Evolutionary conservation across 2,329 filamentous ascomycete species (phyloP).

Genomic region (Colletotrichum navitas): DNA sequence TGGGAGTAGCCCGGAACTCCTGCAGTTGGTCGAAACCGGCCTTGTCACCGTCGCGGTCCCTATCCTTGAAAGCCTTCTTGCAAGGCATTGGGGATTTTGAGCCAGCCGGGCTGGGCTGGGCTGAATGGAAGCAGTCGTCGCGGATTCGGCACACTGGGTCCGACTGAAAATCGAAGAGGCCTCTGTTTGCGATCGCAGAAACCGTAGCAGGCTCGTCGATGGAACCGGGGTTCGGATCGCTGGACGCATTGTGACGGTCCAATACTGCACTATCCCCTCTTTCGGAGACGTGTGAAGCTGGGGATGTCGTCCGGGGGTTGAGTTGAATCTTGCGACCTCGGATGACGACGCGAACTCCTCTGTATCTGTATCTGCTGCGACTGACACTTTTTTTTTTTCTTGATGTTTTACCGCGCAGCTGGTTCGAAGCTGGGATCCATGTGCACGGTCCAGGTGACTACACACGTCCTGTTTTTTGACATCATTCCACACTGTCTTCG

Average conservation of each 20-base stretch:
- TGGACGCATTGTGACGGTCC: slow-evolving; percentile 52
- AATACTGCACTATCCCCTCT: background rate
- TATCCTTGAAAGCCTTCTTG: slow-evolving; percentile 42
- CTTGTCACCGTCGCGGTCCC: slow-evolving; percentile 41
- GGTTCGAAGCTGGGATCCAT: slow-evolving; percentile 22
- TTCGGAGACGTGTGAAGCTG: slow-evolving; percentile 1
- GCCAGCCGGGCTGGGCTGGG: slow-evolving; percentile 13
- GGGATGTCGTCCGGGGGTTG: background rate
- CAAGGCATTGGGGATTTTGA: slow-evolving; percentile 21
- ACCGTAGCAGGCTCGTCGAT: slow-evolving; percentile 74
- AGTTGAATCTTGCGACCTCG: background rate
- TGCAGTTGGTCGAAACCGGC: slow-evolving; percentile 41
- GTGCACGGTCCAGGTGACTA: slow-evolving; percentile 32
- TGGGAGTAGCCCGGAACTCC: slow-evolving; percentile 45
- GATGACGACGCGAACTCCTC: slow-evolving; percentile 4
- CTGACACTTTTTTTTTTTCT: slow-evolving; percentile 32
- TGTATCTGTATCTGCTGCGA: background rate
- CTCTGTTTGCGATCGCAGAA: slow-evolving; percentile 78
- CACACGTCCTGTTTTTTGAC: slow-evolving; percentile 24
- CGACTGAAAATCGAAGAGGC: slow-evolving; percentile 64
- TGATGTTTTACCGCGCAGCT: slow-evolving; percentile 27
- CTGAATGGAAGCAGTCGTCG: slow-evolving; percentile 10
- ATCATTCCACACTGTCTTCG: slow-evolving; percentile 16
- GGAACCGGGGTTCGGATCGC: slow-evolving; percentile 61
- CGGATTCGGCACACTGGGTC: slow-evolving; percentile 47